Base-by-base conservation (phyloP, 805 yeast species). In the Tetrapisispora namnaoensis region DNA sequence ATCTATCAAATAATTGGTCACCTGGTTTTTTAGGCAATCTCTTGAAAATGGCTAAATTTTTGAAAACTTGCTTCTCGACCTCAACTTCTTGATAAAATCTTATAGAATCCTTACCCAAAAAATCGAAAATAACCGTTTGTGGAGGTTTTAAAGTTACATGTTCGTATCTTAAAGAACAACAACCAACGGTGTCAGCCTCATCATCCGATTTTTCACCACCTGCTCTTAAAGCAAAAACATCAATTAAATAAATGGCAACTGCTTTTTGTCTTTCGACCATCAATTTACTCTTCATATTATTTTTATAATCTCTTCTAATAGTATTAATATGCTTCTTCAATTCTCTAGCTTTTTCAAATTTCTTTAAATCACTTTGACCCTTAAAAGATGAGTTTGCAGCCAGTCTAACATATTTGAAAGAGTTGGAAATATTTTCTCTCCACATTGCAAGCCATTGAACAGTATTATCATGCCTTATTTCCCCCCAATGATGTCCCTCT, bases 201-300 rank as follows among this genome's bases (percentile, higher is more conserved):
- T 91, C 98, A 3, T 91, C 98, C 11, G 91, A 84, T 65, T 91
- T 91, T 67, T 91, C 97, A 58, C 97, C 96, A 64, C 97, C 97
- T 1, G 97, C 97, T 83, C 98, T 86, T 55, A 91, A 75, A 0
- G 98, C 98, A 60, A 91, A 82, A 3, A 83, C 80, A 70, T 91
- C 98, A 61, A 91, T 90, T 44, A 91, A 74, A 66, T 91, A 91
- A 44, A 91, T 87, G 3, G 96, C 96, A 1, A 93, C 87, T 6
- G 97, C 97, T 59, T 89, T 78, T 69, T 91, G 98, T 53, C 98
- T 76, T 48, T 85, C 87, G 46, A 79, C 75, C 95, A 87, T 91
- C 36, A 83, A 64, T 53, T 78, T 79, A 54, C 85, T 83, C 57
- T 83, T 85, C 52, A 91, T 69, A 65, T 82, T 78, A 48, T 70